A percentile compares a stretch with the other conserved stretches of the same genome.
These are phyloP conservation scores for Colletotrichum cordylinicola DNA, from an alignment of 2,329 filamentous ascomycete species.

Conservation along the genomic window DNA sequence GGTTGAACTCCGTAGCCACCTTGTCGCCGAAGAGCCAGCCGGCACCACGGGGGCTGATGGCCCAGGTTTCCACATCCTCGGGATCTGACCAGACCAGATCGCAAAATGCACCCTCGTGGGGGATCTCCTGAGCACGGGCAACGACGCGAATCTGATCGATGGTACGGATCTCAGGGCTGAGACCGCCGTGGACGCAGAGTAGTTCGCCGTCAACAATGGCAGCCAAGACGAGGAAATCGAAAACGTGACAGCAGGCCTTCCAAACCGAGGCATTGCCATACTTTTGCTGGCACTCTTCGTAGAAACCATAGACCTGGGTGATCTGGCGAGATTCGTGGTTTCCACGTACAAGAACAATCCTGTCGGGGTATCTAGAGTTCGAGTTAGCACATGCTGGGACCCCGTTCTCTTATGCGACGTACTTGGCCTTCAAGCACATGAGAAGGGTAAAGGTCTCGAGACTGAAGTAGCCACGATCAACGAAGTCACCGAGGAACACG, in stretches of 20 bases:
- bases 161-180: constrained; percentile 90
- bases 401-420: constrained; percentile 26
- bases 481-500: constrained; percentile 83
- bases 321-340: constrained; percentile 98
- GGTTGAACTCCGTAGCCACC: constrained; percentile 96
- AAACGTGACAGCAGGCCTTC: constrained; percentile 99
- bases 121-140: constrained; percentile 95
- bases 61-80: constrained; percentile 96
- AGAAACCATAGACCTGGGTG: constrained; percentile 98
- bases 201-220: constrained; percentile 99
- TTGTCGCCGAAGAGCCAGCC: constrained; percentile 98
- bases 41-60: constrained; percentile 91
- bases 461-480: constrained; percentile 96
- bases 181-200: constrained; percentile 94
- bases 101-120: constrained; percentile 97
- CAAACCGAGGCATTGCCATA: constrained; percentile 99
- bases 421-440: constrained; percentile 87
- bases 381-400: constrained; percentile 25
- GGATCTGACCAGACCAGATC: constrained; percentile 98
- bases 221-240: constrained; percentile 94
- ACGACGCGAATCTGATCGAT: constrained; percentile 99
- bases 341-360: constrained; percentile 94
- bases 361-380: constrained; percentile 79
- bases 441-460: constrained; percentile 97
- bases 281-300: constrained; percentile 97